These are phyloP conservation scores for Mytilinidion resinicola DNA, from an alignment of 495 filamentous ascomycete species.

Conservation along the genomic window DNA sequence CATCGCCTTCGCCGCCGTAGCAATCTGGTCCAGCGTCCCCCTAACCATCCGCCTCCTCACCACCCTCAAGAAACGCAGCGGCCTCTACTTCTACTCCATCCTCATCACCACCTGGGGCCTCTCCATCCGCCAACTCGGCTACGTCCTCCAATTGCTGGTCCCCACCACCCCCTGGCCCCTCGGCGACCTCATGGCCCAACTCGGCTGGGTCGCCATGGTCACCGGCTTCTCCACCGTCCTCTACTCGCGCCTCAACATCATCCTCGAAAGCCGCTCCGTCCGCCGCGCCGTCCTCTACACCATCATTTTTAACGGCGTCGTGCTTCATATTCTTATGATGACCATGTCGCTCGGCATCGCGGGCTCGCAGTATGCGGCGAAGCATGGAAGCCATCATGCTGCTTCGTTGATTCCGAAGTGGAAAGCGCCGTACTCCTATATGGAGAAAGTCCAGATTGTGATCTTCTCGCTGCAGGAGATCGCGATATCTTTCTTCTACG, in stretches of 20 bases:
- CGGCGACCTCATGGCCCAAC: neutral
- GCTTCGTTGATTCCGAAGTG: neutral
- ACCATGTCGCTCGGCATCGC: neutral
- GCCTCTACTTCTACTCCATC: constrained; percentile 14
- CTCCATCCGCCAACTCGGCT: constrained; percentile 5
- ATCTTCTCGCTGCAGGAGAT: constrained; percentile 10
- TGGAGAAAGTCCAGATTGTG: constrained; percentile 12
- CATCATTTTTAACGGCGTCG: constrained; percentile 4
- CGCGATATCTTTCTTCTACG: constrained; percentile 5
- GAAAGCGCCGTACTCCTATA: neutral
- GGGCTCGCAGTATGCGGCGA: too few relatives aligned
- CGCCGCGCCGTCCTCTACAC: neutral
- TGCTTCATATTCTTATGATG: neutral
- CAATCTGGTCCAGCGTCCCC: constrained; percentile 6
- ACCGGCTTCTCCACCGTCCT: constrained; percentile 8
- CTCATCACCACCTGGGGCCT: constrained; percentile 9
- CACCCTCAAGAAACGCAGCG: neutral
- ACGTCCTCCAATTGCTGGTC: neutral
- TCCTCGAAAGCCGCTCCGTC: neutral
- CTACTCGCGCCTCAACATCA: constrained; percentile 8
- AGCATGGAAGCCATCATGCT: neutral
- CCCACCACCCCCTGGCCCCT: neutral
- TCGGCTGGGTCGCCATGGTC: constrained; percentile 9
- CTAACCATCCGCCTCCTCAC: constrained; percentile 8
- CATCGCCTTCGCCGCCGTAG: constrained; percentile 6